Evolutionary conservation across 176 grass and related monocot genomes (phyloP), one percentile per base, ranked within the genome.

Genomic region (Aegilops bicornis): DNA sequence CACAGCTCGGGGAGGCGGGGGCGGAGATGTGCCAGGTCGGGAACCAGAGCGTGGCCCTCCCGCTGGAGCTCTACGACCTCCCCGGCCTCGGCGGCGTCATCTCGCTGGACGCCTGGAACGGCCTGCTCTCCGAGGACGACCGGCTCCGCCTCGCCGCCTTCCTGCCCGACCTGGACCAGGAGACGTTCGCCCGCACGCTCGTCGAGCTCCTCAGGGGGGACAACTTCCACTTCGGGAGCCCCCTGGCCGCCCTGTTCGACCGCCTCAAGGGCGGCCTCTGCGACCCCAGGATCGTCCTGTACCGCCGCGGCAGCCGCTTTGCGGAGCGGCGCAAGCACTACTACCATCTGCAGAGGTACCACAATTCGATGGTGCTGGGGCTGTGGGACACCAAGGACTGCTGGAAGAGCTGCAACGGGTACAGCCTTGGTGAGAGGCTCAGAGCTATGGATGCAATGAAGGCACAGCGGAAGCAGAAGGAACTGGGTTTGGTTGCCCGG

Each of bases 201-300:
- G 91, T 90, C 0, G 97, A 96, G 85, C 90, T 99, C 13, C 91
- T 99, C 23, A 22, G 58, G 3, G 97, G 94, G 6, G 79, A 91
- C n/a, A 90, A 80, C 32, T 96, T 96, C 62, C 92, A 96, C 92
- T 99, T 99, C 24, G 92, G 89, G 45, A 94, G 77, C 68, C 97
- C 97, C 15, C 89, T 99, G 0, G 16, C 56, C 0, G 35, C 75
- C 7, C 65, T 99, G 4, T 89, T 93, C 15, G 83, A 87, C 59
- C 86, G 58, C 37, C 86, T 96, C 29, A 99, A 89, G 37, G 92
- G 94, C 2, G 97, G 97, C 3, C 83, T 96, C n/a, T 96, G 94
- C 1, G 94, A 94, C 69, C 97, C 94, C 0, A 89, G 84, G 86
- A 83, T 99, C 54, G 83, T 86, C 17, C 83, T 94, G n/a, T 99